Percentiles rank a stretch among this genome's conserved stretches.
phyloP scores from a whole-genome alignment of 306 rosid species.

The Citrullus colocynthis region DNA sequence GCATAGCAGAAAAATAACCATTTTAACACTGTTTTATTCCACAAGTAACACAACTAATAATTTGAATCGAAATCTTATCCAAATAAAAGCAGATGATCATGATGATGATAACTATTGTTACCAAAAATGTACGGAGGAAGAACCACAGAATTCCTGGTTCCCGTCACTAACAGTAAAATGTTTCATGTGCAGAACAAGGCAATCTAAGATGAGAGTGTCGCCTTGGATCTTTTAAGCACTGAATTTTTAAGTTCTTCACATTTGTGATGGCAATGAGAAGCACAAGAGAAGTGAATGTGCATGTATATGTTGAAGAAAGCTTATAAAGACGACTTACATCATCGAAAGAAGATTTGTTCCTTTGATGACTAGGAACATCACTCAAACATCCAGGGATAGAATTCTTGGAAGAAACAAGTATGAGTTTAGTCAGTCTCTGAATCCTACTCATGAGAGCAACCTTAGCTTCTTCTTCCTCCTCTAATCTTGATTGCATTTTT shows the following conservation, averaged over 20 bases:
- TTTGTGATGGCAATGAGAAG: neutral
- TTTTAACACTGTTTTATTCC: neutral
- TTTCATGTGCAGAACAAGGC: neutral
- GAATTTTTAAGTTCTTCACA: neutral
- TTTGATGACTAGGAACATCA: conserved; percentile 71
- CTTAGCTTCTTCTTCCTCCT: conserved; percentile 99
- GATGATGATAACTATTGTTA: neutral
- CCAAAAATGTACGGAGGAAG: neutral
- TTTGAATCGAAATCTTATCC: neutral
- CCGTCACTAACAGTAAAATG: neutral
- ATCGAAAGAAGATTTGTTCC: conserved; percentile 63
- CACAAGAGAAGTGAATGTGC: neutral
- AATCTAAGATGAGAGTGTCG: neutral
- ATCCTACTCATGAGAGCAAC: conserved; percentile 99
- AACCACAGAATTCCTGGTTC: neutral
- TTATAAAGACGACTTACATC: conserved; percentile 49
- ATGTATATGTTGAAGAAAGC: neutral
- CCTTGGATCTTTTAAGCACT: neutral
- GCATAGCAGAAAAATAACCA: neutral
- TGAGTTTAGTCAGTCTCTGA: conserved; percentile 95
- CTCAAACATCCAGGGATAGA: conserved; percentile 70
- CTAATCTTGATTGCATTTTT: conserved; percentile 96
- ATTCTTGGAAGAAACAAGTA: conserved; percentile 91
- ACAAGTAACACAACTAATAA: neutral
- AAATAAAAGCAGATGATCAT: neutral